Base-by-base conservation (phyloP, 306 rosid genomes). In the Arachis hypogaea region DNA sequence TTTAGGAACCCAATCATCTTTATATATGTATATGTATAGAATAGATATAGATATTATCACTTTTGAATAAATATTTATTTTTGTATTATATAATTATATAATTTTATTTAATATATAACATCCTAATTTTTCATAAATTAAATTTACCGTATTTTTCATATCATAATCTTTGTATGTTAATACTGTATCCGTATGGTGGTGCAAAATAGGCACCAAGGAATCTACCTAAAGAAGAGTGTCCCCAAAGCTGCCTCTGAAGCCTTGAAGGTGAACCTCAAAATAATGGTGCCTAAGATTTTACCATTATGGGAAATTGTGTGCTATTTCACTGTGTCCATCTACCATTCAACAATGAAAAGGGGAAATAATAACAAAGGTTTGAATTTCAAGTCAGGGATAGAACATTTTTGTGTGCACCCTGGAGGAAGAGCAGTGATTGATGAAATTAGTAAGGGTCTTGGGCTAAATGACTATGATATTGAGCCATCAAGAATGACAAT, bases 401-500 rank as follows among this genome's bases (percentile, higher is more conserved):
- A 87, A 49, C 95, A 89, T 47, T 82, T 89, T n/a, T 87, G 90
- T 12, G 71, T 89, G 41, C 92, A 85, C 50, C 95, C 92, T 0
- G 86, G 83, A 2, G 92, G 87, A 38, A 73, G 80, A 44, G 81
- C 84, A 4, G 91, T 87, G 7, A 80, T 87, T 3, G 88, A 87
- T 45, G 87, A 88, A 42, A 64, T 87, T 30, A 89, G 89, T 1
- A 78, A 74, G 46, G 76, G 90, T 41, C 73, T 89, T 30, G 82
- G 82, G 1, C 63, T 85, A 5, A 79, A 40, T 11, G 90, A 77
- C 5, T 62, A 83, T 44, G 92, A 89, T 47, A 57, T 87, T 0
- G 92, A 87, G 80, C 95, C 90, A 0, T 75, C 90, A 0, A 77
- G 90, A 78, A 85, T 83, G 95, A 83, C 92, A 0, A 84, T 87